Percentiles rank a stretch among this genome's conserved stretches.
phyloP scores from a whole-genome alignment of 257 asterid species.

The Solanum ossicruentum region DNA sequence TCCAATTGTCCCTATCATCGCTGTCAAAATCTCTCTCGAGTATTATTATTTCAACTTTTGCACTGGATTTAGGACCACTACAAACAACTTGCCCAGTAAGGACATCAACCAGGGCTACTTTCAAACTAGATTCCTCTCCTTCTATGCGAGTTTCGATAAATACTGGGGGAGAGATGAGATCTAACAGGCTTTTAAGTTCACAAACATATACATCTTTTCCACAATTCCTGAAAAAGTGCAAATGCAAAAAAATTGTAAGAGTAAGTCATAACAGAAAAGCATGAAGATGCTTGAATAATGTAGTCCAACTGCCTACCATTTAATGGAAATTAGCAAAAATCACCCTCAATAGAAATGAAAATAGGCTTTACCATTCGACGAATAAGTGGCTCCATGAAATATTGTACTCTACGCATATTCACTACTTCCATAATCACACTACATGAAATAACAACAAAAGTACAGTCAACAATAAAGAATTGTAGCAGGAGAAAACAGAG shows the following conservation, averaged over 20 bases:
- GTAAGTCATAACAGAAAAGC: background rate
- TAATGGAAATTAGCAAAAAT: slow-evolving; percentile 9
- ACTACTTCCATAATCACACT: slow-evolving; percentile 70
- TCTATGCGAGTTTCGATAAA: slow-evolving; percentile 79
- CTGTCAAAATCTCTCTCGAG: slow-evolving; percentile 85
- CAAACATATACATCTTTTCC: slow-evolving; percentile 46
- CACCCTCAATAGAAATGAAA: background rate
- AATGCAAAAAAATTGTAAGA: background rate
- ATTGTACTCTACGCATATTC: slow-evolving; percentile 45
- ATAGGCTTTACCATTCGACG: slow-evolving; percentile 67
- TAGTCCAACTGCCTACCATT: slow-evolving; percentile 28
- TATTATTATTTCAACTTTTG: slow-evolving; percentile 58
- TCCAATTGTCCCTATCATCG: slow-evolving; percentile 60
- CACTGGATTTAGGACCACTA: slow-evolving; percentile 44
- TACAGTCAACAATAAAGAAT: background rate
- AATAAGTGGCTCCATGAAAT: slow-evolving; percentile 58
- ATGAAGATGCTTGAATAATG: background rate
- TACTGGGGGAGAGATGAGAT: slow-evolving; percentile 57
- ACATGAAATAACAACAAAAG: background rate
- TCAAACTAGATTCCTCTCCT: slow-evolving; percentile 53
- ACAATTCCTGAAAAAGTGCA: slow-evolving; percentile 26
- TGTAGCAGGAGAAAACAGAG: background rate
- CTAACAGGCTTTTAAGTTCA: slow-evolving; percentile 43
- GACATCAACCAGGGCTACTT: slow-evolving; percentile 47
- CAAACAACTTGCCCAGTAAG: slow-evolving; percentile 42